Base-by-base conservation (phyloP, 1,284 basidiomycete species). In the Austroboletus niveus region DNA sequence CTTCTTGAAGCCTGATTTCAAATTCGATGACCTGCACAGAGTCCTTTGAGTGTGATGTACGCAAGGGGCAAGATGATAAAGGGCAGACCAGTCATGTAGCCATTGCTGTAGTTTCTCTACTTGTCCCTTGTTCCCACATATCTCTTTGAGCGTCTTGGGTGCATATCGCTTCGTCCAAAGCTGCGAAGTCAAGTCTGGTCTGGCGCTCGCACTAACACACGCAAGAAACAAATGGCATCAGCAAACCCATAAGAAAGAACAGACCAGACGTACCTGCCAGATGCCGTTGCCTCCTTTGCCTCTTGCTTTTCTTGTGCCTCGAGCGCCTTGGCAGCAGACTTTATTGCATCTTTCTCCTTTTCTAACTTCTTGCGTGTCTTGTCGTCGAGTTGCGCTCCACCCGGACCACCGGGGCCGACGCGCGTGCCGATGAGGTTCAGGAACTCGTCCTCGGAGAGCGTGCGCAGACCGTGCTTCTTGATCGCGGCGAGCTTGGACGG, bases 101-200 rank as follows among this genome's bases (percentile, higher is more conserved):
- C 96, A 99, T 17, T 74, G 74, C 50, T 85, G 84, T 20, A 99
- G 74, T 66, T 94, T 95, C 68, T 97, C 94, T 1, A 98, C 85
- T 40, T 86, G 80, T 0, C 82, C 78, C 72, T 98, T 98, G 75
- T 99, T 99, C 5, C 97, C 97, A 55, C 95, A 98, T 22, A 99
- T 81, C 57, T 99, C 95, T 62, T 92, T 96, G 52, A 95, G 59
- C 12, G 77, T 80, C 58, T 85, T 82, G 0, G 97, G 96, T 0
- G 96, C 95, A 66, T 99, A 99, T 32, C 94, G 89, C 34, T 87
- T 89, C 29, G 97, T 98, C 97, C 97, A 99, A 1, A 99, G 77
- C 66, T 94, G 91, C 6, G 79, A 78, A 1, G 72, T 72, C 45
- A 78, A 75, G 61, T 77, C 73, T 3, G 56, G 47, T 57, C 75